A percentile compares a stretch with the other conserved stretches of the same genome.
Evolutionary conservation across 768 basidiomycete genomes (phyloP).

Genomic region (Suillus cothurnatus): DNA sequence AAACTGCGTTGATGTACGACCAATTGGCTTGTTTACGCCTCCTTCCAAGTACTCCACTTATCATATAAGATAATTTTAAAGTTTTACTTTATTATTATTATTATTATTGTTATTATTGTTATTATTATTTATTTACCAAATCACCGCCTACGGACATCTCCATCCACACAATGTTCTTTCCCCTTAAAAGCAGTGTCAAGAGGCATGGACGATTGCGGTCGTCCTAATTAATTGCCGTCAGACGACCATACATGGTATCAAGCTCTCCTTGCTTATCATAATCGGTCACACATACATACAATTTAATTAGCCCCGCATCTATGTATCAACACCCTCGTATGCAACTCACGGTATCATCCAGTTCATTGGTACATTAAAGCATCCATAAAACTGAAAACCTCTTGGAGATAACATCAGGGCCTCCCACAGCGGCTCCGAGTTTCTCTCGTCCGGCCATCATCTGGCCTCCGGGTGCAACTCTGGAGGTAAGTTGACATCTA

Average conservation of each 20-base stretch:
- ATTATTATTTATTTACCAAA: background rate
- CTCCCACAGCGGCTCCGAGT: background rate
- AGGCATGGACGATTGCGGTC: background rate
- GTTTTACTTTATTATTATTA: background rate
- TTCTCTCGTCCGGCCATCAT: background rate
- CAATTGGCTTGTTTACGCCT: conserved; percentile 1
- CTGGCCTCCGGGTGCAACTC: background rate
- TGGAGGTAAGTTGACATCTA: background rate
- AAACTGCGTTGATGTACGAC: conserved; percentile 33
- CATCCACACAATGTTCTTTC: conserved; percentile 6
- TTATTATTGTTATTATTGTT: too few species aligned
- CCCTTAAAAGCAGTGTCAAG: background rate
- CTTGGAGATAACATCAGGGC: background rate
- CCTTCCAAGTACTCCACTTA: conserved; percentile 31
- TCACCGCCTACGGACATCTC: conserved; percentile 18
- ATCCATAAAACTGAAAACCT: conserved; percentile 1
- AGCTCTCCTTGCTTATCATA: background rate
- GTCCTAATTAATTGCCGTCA: conserved; percentile 10
- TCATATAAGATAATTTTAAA: conserved; percentile 2
- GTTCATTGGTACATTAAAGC: too few species aligned
- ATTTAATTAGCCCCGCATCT: too few species aligned
- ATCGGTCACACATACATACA: too few species aligned
- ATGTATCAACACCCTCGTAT: too few species aligned
- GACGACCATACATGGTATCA: background rate
- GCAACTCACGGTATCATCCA: too few species aligned